Evolutionary conservation across 371 early-diverging fungal genomes (phyloP).

Genomic region (Apophysomyces trapeziformis): DNA sequence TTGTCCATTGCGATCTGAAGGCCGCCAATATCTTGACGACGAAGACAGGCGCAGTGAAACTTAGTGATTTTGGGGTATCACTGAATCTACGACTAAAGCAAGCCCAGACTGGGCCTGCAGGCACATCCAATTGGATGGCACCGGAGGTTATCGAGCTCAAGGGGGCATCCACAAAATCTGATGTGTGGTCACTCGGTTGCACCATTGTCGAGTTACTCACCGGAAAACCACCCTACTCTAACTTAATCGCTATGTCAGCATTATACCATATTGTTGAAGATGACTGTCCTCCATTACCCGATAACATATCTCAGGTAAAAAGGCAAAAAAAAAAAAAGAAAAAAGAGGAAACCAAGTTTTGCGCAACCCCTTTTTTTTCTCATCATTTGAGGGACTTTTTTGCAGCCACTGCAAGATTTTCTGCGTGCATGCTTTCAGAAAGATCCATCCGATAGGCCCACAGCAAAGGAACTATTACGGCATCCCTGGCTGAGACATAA

Average conservation of each 20-base stretch:
- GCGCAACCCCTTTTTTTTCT: neutral
- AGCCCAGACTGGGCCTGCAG: constrained; percentile 73
- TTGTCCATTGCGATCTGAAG: constrained; percentile 95
- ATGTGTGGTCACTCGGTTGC: constrained; percentile 92
- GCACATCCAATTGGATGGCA: constrained; percentile 99
- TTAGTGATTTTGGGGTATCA: constrained; percentile 94
- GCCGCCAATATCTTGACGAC: constrained; percentile 93
- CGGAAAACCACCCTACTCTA: constrained; percentile 85
- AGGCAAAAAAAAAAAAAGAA: constrained; percentile 7
- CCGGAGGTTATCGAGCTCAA: constrained; percentile 92
- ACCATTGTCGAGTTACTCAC: constrained; percentile 86
- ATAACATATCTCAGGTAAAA: constrained; percentile 63
- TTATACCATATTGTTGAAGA: constrained; percentile 92
- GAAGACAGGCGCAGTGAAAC: constrained; percentile 88
- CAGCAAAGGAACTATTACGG: constrained; percentile 62
- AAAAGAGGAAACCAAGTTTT: too few species aligned
- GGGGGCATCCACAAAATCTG: constrained; percentile 81
- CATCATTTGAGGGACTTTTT: neutral
- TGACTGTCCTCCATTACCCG: constrained; percentile 79
- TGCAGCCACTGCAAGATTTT: constrained; percentile 67
- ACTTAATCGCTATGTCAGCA: constrained; percentile 83
- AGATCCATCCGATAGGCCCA: constrained; percentile 67
- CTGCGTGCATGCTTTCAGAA: constrained; percentile 78
- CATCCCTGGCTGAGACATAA: constrained; percentile 66
- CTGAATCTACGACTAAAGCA: constrained; percentile 73